Evolutionary conservation across 495 filamentous ascomycete genomes (phyloP), one percentile per base, ranked within the genome.

Genomic region (Penicillium cosmopolitanum): DNA sequence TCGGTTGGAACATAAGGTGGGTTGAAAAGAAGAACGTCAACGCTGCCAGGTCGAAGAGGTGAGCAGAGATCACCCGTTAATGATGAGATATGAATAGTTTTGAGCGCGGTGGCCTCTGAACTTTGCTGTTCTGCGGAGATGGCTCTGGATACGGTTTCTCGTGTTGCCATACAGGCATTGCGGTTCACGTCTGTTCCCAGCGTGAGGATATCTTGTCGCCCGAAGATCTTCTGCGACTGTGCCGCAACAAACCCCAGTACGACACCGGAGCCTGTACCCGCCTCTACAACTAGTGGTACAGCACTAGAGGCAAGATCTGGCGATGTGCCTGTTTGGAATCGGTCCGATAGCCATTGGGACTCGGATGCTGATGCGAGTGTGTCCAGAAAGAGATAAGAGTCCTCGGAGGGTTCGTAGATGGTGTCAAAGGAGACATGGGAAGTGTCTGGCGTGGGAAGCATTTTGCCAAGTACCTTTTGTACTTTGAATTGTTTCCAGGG

Each of bases 11-110:
- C 95, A 65, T 98, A 98, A 0, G 95, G 95, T 35, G 95, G 95
- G 69, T 98, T 98, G 81, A 98, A 98, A 34, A 98, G 82, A 31
- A 98, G 77, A 21, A 98, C 82, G 68, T 98, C 95, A 0, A 96
- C 84, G 36, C 68, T 66, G 3, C 80, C 73, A 0, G 73, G 62
- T 2, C 82, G 77, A 6, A 97, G 56, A 2, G 87, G 73, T 12
- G 80, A 68, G 9, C 77, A 73, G 0, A 98, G 80, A 65, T 97
- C 89, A 5, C 82, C 86, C 16, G 82, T 84, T 10, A 90, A 46
- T 16, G 86, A 80, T 19, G 83, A 85, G 2, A 92, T 77, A 62
- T 87, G 87, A 9, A 67, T 50, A 11, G 68, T 60, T 28, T 59
- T 36, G n/a, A 64, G 53, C 16, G 50, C 36, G 28, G 25, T 35